Evolutionary conservation across 1,284 basidiomycete species (phyloP), one percentile per base, ranked within the genome.

Genomic region (Pseudozyma flocculosa): DNA sequence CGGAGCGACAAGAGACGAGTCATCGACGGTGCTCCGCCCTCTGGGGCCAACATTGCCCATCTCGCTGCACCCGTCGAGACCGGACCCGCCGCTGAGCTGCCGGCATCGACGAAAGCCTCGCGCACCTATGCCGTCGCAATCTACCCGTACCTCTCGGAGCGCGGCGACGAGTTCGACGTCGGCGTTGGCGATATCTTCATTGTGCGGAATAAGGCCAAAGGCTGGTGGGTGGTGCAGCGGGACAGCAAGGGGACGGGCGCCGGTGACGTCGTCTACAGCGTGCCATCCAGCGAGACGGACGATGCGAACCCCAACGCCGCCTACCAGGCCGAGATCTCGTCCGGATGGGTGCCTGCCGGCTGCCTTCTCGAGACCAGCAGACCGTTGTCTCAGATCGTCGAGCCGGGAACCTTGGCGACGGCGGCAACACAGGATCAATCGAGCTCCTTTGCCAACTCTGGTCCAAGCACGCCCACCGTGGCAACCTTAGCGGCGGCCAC

Each of bases 151-250:
- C 89, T 91, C 84, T 92, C 92, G 10, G 92, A 96, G 79, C 88
- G 93, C 75, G 89, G 91, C 45, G 94, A 98, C 78, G 95, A 99
- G 78, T 97, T 97, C 78, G 92, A 97, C 76, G 94, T 98, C 2
- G 86, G 89, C 40, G 92, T 97, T 1, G 80, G 80, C 36, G 80
- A 80, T 50, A 80, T 79, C 19, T 97, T 95, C 79, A 86, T 96
- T 65, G 94, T 97, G 72, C 82, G 95, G 48, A 90, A 89, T 54
- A 87, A 94, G 61, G 88, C 92, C 15, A 88, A 93, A 59, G 95
- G 95, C 0, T 98, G 95, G 95, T 99, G 94, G 92, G 89, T 96
- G 32, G 94, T 98, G 3, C 92, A 97, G 76, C 86, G 90, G 30
- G 95, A 98, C 78, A 52, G 73, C 1, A 48, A 58, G 19, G 87